Evolutionary conservation across 2,329 filamentous ascomycete species (phyloP), one percentile per base, ranked within the genome.

Genomic region (Colletotrichum graminicola): DNA sequence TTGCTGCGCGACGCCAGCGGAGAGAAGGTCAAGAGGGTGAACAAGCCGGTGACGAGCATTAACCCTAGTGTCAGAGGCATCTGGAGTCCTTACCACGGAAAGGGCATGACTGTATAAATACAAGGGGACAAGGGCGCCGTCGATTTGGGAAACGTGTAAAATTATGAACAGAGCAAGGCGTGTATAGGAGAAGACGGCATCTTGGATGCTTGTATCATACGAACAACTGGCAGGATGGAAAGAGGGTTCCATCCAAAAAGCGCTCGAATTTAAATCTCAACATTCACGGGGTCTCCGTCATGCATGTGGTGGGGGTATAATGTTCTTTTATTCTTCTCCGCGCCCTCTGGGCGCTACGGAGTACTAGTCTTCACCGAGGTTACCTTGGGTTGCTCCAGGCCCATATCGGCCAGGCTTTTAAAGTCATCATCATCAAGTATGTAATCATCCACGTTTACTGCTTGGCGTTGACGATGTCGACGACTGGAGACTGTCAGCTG

Each of bases 1-100:
- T 81, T 94, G 72, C 80, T 96, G 76, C 87, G 92, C 71, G 90
- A 94, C 79, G 89, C 92, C 29, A 94, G 88, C 75, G 93, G 93
- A 71, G 92, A 94, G 82, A 93, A 92, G 86, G 81, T 93, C 77
- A 89, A 84, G 83, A 86, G 81, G 76, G 84, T 87, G 71, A 89
- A 85, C 79, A 92, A 91, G 83, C 87, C 90, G 12, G 89, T 92
- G 62, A 85, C 83, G 74, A 91, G 89, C 80, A 86, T 87, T 79
- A 91, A 88, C 79, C 84, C 88, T 74, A 91, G 89, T 82, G 90
- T 93, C 63, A 87, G 91, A 84, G 91, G 91, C 75, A 83, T 93
- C 73, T 93, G 91, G 90, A 91, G 88, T 80, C 91, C 91, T 59
- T 92, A 91, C 79, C 91, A 93, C 79, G 89, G 90, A 74, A 84